These are phyloP conservation scores for Geotrichum bryndzae DNA, from an alignment of 1,139 yeast species.

Conservation along the genomic window DNA sequence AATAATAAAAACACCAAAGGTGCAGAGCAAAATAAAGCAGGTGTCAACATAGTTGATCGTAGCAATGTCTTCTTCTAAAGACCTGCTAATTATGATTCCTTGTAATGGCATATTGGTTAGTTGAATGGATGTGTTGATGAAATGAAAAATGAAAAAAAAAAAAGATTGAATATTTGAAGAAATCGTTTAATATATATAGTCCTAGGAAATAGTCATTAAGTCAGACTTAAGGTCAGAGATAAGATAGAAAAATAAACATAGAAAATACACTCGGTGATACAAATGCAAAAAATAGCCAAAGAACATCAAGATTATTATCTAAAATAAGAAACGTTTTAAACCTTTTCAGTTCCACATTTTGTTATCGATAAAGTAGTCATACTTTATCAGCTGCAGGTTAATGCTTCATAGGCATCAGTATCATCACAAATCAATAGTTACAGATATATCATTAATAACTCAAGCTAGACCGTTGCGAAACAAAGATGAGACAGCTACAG, in stretches of 20 bases:
- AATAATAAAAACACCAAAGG: slow-evolving; percentile 65
- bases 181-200: no score
- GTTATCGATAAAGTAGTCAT: background rate
- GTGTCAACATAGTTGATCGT: slow-evolving; percentile 10
- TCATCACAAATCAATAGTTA: no score
- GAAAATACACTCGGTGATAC: background rate
- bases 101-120: background rate
- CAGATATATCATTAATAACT: no score
- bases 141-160: no score
- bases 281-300: background rate
- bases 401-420: no score
- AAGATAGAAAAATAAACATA: background rate
- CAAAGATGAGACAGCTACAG: no score
- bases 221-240: background rate
- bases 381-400: background rate
- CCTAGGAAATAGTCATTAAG: no score
- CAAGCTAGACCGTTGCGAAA: no score
- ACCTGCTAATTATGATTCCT: background rate
- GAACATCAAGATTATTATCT: background rate
- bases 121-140: background rate
- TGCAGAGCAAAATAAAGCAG: slow-evolving; percentile 24
- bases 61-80: slow-evolving; percentile 5
- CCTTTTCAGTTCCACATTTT: background rate
- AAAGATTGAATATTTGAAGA: no score
- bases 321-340: background rate